These are phyloP conservation scores for Cordia subcordata DNA, from an alignment of 257 asterid genomes.

Conservation along the genomic window DNA sequence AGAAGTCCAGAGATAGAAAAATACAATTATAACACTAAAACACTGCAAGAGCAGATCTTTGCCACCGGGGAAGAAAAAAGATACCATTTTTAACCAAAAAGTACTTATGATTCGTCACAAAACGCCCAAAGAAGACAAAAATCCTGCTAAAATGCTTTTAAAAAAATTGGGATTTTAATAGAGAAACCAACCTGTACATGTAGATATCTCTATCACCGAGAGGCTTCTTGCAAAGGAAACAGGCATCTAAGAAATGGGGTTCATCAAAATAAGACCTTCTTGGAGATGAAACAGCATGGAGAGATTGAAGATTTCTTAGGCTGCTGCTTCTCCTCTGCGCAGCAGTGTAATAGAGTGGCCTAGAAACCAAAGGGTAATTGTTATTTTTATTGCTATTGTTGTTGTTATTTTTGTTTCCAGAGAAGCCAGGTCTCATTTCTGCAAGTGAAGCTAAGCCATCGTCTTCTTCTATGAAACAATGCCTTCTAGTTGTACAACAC, in stretches of 20 bases:
- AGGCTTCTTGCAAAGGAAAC: slow-evolving; percentile 38
- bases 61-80: neutral
- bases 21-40: no score
- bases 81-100: neutral
- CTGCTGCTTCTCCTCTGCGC: slow-evolving; percentile 20
- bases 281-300: slow-evolving; percentile 15
- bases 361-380: slow-evolving; percentile 15
- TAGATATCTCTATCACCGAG: slow-evolving; percentile 40
- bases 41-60: no score
- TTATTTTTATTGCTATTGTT: slow-evolving; percentile 3
- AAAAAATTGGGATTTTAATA: neutral
- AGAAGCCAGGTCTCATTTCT: slow-evolving; percentile 12
- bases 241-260: slow-evolving; percentile 41
- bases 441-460: slow-evolving; percentile 29
- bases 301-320: slow-evolving; percentile 12
- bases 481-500: slow-evolving; percentile 12
- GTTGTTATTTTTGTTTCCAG: slow-evolving; percentile 11
- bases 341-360: slow-evolving; percentile 19
- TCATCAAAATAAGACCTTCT: slow-evolving; percentile 22
- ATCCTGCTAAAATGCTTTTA: neutral
- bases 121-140: neutral
- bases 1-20: no score
- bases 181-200: slow-evolving; percentile 44
- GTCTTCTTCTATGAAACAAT: slow-evolving; percentile 25
- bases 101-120: no score